Evolutionary conservation across 2,329 filamentous ascomycete genomes (phyloP).

Genomic region (Colletotrichum neosansevieriae): DNA sequence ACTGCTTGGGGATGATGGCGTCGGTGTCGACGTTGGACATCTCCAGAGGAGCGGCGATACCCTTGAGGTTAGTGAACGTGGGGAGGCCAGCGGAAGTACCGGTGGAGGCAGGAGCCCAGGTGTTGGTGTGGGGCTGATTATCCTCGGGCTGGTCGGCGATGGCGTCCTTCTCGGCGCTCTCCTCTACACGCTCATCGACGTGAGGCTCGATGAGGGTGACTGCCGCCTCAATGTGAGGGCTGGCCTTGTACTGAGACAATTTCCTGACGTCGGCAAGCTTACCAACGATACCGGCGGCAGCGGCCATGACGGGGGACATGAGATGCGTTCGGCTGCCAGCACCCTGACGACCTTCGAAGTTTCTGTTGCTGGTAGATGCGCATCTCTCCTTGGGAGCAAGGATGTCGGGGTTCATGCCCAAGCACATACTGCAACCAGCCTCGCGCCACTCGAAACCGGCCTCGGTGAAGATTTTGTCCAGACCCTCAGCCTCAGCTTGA

Average conservation of each 20-base stretch:
- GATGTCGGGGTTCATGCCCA: constrained; percentile 99
- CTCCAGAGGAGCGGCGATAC: constrained; percentile 88
- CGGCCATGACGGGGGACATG: constrained; percentile 98
- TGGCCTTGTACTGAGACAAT: constrained; percentile 67
- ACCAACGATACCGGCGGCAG: constrained; percentile 88
- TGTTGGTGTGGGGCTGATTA: constrained; percentile 71
- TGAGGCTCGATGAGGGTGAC: constrained; percentile 59
- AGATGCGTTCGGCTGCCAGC: constrained; percentile 91
- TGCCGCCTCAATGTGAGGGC: constrained; percentile 70
- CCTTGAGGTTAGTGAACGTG: constrained; percentile 86
- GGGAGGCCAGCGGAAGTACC: constrained; percentile 71
- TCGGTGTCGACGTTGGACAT: constrained; percentile 97
- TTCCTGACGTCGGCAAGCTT: constrained; percentile 94
- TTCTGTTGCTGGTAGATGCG: constrained; percentile 95
- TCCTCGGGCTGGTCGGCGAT: constrained; percentile 73
- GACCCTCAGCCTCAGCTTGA: constrained; percentile 89
- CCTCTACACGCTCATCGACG: constrained; percentile 64
- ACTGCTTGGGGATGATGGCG: constrained; percentile 99
- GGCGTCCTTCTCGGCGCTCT: constrained; percentile 64
- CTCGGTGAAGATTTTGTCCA: constrained; percentile 91
- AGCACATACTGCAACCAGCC: constrained; percentile 98
- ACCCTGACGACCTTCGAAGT: constrained; percentile 97
- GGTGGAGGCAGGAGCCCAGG: constrained; percentile 40
- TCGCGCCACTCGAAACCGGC: constrained; percentile 98
- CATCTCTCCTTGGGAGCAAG: constrained; percentile 92